Percentiles rank a stretch among this genome's conserved stretches.
Evolutionary conservation across 2,329 filamentous ascomycete genomes (phyloP).

Genomic region (Leptographium lundbergii): DNA sequence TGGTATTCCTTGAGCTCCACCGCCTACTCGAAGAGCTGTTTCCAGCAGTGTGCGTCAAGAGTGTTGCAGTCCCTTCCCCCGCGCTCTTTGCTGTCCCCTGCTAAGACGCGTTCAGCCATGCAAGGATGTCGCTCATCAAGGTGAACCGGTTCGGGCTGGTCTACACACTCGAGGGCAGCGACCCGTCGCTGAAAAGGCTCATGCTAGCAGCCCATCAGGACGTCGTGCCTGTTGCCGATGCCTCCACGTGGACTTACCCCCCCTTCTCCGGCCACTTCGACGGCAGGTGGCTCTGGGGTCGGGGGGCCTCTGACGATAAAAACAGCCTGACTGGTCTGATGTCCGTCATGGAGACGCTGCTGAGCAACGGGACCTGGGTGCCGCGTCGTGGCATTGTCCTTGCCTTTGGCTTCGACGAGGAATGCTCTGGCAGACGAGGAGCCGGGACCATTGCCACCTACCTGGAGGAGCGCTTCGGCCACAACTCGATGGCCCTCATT

Average conservation of each 20-base stretch:
- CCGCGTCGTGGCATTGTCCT: constrained; percentile 44
- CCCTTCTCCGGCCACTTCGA: constrained; percentile 47
- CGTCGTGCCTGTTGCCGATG: constrained; percentile 44
- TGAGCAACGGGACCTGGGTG: constrained; percentile 32
- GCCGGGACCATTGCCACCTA: constrained; percentile 32
- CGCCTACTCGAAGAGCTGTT: constrained; percentile 35
- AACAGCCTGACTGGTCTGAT: constrained; percentile 45
- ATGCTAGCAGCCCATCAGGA: constrained; percentile 53
- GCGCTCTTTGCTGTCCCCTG: constrained; percentile 10
- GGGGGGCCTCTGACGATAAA: constrained; percentile 49
- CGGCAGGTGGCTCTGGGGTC: constrained; percentile 47
- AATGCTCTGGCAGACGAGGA: constrained; percentile 38
- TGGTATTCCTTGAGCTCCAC: constrained; percentile 42
- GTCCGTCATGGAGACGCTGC: constrained; percentile 41
- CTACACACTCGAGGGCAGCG: constrained; percentile 42
- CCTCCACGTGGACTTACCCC: constrained; percentile 45
- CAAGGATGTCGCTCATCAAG: constrained; percentile 31
- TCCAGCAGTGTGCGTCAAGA: constrained; percentile 31
- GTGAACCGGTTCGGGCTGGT: constrained; percentile 47
- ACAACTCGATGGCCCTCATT: constrained; percentile 40
- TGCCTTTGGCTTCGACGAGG: constrained; percentile 52
- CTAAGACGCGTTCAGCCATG: neutral
- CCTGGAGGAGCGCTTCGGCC: constrained; percentile 37
- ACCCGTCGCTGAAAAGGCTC: constrained; percentile 37
- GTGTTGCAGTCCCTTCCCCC: neutral